Evolutionary conservation across 169 alveolate species (phyloP).

Genomic region (Besnoitia besnoiti): DNA sequence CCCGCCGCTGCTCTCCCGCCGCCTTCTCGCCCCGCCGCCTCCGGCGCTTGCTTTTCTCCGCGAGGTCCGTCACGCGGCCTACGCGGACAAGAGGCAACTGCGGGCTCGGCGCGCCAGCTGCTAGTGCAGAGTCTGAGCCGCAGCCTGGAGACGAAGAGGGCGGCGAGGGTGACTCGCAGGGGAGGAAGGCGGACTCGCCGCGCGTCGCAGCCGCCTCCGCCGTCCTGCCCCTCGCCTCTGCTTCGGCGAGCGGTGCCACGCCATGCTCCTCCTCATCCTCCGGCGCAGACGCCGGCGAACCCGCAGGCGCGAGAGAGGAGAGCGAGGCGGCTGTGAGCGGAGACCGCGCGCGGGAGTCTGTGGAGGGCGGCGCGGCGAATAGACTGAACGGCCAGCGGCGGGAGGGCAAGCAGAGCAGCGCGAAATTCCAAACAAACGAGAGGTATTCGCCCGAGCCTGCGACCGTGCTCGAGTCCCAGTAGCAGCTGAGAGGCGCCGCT

Average conservation of each 20-base stretch:
- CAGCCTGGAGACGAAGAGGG: neutral
- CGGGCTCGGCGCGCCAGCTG: neutral
- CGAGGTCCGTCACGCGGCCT: neutral
- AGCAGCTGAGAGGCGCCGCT: neutral
- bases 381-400: neutral
- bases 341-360: neutral
- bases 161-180: neutral
- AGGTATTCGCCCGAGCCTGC: neutral
- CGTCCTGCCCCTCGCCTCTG: too few relatives aligned
- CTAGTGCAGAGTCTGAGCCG: neutral
- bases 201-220: too few relatives aligned
- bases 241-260: too few relatives aligned
- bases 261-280: too few relatives aligned
- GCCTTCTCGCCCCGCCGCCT: neutral
- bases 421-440: neutral
- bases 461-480: neutral
- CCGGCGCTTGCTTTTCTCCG: neutral
- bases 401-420: neutral
- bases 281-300: neutral
- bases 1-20: neutral
- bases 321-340: neutral
- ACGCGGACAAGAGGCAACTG: neutral
- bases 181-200: neutral
- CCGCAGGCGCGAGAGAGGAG: neutral
- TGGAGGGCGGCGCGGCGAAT: neutral